Evolutionary conservation across 257 asterid genomes (phyloP).

Genomic region (Solanum tarapatanum): DNA sequence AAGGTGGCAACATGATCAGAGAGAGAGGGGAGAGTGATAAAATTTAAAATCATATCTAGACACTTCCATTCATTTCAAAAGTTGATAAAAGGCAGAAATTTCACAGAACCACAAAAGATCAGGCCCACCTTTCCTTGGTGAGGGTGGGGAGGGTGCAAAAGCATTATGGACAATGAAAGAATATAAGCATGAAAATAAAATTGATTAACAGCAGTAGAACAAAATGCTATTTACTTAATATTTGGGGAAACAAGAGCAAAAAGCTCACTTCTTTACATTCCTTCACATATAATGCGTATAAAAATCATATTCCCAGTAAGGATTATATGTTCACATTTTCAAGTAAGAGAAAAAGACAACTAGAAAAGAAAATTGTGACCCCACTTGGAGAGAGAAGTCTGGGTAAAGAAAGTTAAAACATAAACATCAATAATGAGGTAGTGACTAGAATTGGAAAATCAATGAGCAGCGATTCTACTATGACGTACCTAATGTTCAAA

Average conservation of each 20-base stretch:
- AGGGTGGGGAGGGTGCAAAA: not conserved
- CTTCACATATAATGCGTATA: not conserved
- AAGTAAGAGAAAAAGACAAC: not conserved
- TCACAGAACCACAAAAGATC: not conserved
- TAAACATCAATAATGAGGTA: not conserved
- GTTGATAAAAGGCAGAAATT: not conserved
- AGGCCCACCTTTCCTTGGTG: not conserved
- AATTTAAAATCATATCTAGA: not conserved
- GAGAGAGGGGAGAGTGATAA: not conserved
- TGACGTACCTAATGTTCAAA: conserved; percentile 55
- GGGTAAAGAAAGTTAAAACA: not conserved
- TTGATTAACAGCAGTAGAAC: not conserved
- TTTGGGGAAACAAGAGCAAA: not conserved
- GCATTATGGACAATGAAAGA: not conserved
- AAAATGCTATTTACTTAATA: not conserved
- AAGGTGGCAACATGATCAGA: not conserved
- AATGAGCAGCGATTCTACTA: not conserved
- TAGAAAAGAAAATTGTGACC: not conserved
- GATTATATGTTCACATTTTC: not conserved
- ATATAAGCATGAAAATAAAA: not conserved
- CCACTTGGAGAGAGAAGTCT: not conserved
- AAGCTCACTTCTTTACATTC: not conserved
- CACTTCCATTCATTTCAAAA: not conserved
- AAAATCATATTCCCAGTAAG: not conserved
- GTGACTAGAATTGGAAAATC: not conserved